Conservation (phyloP, 371 early-diverging fungal species). For the Basidiobolus heterosporus region DNA sequence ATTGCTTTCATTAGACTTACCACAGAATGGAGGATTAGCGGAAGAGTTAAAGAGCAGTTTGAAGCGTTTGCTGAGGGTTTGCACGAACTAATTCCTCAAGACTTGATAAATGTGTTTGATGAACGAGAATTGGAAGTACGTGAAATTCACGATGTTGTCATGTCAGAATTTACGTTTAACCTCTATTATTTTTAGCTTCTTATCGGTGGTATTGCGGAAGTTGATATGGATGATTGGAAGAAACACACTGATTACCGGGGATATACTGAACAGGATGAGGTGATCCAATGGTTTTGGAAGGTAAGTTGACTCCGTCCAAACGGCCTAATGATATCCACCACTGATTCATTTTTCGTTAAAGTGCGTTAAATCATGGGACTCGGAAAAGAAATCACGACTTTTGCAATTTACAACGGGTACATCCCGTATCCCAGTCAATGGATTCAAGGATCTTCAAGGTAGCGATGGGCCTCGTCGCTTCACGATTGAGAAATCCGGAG, state of each 20-base stretch:
- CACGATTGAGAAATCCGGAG: slow-evolving; percentile 87
- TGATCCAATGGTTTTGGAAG: slow-evolving; percentile 96
- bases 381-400: slow-evolving; percentile 84
- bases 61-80: slow-evolving; percentile 88
- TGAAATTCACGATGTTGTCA: too few relatives aligned
- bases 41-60: slow-evolving; percentile 86
- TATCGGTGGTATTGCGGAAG: slow-evolving; percentile 95
- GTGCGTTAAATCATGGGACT: slow-evolving; percentile 38
- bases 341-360: too few relatives aligned
- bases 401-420: slow-evolving; percentile 97
- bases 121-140: slow-evolving; percentile 90
- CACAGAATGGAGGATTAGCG: slow-evolving; percentile 66
- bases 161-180: too few relatives aligned
- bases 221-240: slow-evolving; percentile 98
- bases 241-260: slow-evolving; percentile 95
- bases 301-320: too few relatives aligned
- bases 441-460: slow-evolving; percentile 95
- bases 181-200: slow-evolving; percentile 13
- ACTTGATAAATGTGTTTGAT: slow-evolving; percentile 88
- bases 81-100: slow-evolving; percentile 85
- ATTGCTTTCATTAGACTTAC: not conserved
- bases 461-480: slow-evolving; percentile 91
- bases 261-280: slow-evolving; percentile 87
- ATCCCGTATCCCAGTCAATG: slow-evolving; percentile 93
- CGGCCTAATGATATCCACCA: too few relatives aligned